Base-by-base conservation (phyloP, 2,329 filamentous ascomycete species). In the Aspergillus awamori region DNA sequence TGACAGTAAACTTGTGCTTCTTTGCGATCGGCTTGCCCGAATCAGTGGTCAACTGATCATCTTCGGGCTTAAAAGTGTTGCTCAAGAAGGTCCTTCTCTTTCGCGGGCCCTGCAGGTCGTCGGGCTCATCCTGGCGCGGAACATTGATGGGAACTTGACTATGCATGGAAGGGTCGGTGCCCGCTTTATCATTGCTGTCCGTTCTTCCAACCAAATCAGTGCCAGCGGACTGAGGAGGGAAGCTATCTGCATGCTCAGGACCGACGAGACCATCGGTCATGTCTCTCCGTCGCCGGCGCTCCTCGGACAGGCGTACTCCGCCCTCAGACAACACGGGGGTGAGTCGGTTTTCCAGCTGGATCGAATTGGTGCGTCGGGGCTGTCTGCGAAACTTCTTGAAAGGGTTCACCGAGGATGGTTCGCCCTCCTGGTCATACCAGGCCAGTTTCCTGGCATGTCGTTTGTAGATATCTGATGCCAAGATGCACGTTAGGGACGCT, bases 341-440 rank as follows among this genome's bases (percentile, higher is more conserved):
- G 15, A 72, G 54, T n/a, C 70, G 66, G 45, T 62, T 65, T 60
- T 78, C 74, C n/a, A 76, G 63, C 51, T 73, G 68, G 30, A 72
- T 67, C 36, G 73, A 71, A 33, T 65, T 61, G n/a, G 68, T 64
- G 45, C 71, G 70, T 20, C 62, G 69, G 13, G 68, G 69, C 26
- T 67, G 70, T 36, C 66, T 53, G 41, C 71, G 71, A 63, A 76
- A 73, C 57, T 78, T 79, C 55, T 76, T 76, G 63, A 79, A 80
- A 15, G 78, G 78, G 56, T 80, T 80, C 57, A 72, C 71, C 5
- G 67, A 74, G 7, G 74, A 66, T 5, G 69, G 66, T 57, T 77
- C 72, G 58, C 71, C 76, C 36, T 78, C 75, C 13, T 74, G 66
- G 59, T 77, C 76, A 61, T 79, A 79, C 78, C 78, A 80, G 45